Evolutionary conservation across 345 rosid genomes (phyloP).

Genomic region (Passiflora organensis): DNA sequence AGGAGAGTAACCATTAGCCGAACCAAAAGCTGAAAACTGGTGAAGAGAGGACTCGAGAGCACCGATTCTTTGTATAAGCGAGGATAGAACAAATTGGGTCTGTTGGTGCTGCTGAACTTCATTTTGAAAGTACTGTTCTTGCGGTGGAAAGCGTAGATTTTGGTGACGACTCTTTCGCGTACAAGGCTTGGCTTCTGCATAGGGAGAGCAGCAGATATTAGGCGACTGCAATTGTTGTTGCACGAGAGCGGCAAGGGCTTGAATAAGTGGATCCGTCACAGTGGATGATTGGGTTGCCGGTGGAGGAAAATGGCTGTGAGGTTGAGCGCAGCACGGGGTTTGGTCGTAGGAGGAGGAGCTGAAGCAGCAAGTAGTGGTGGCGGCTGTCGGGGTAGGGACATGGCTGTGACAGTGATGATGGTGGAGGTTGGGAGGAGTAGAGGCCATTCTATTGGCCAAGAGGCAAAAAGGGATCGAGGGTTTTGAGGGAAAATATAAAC

Average conservation of each 20-base stretch:
- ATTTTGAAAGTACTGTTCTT: slow-evolving; percentile 10
- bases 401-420: too few relatives aligned
- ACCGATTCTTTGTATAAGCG: slow-evolving; percentile 46
- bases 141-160: slow-evolving; percentile 10
- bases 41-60: slow-evolving; percentile 49
- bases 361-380: slow-evolving; percentile 23
- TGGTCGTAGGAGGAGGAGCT: slow-evolving; percentile 29
- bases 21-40: slow-evolving; percentile 22
- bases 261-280: slow-evolving; percentile 57
- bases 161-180: slow-evolving; percentile 9
- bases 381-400: too few relatives aligned
- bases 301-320: slow-evolving; percentile 18
- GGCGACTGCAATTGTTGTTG: slow-evolving; percentile 31
- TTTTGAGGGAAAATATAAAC: background rate
- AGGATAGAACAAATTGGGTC: slow-evolving; percentile 20
- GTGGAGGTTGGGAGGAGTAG: slow-evolving; percentile 11
- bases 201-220: slow-evolving; percentile 13
- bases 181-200: slow-evolving; percentile 5
- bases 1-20: slow-evolving; percentile 14
- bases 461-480: background rate
- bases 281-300: slow-evolving; percentile 10
- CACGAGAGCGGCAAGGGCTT: slow-evolving; percentile 38
- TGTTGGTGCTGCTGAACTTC: slow-evolving; percentile 15
- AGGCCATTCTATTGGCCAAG: slow-evolving; percentile 3
- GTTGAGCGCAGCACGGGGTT: slow-evolving; percentile 27